Evolutionary conservation across 106 monocot genomes (phyloP).

Genomic region (Amphibolis antarctica): DNA sequence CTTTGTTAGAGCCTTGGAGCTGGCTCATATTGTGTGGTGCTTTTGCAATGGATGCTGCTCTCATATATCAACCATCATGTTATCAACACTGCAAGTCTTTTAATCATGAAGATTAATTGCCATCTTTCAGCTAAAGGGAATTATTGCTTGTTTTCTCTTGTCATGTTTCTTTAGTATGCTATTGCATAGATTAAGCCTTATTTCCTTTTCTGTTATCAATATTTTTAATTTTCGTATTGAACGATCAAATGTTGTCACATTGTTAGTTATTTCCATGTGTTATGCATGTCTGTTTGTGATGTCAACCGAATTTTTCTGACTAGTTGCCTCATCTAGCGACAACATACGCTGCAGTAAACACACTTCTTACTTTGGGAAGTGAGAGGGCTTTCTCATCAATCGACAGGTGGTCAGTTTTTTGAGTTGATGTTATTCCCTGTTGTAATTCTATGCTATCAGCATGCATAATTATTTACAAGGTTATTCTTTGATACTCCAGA

Average conservation of each 20-base stretch:
- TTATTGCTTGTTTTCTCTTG: constrained; percentile 1
- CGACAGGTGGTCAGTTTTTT: constrained; percentile 48
- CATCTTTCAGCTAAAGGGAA: background rate
- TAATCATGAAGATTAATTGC: too few species aligned
- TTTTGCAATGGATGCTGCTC: too few species aligned
- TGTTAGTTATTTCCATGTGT: constrained; percentile 3
- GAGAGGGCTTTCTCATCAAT: constrained; percentile 68
- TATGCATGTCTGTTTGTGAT: background rate
- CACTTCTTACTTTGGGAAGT: constrained; percentile 72
- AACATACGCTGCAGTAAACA: constrained; percentile 92
- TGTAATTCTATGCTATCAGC: background rate
- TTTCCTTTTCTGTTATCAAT: background rate
- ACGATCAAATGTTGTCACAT: background rate
- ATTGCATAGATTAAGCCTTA: background rate
- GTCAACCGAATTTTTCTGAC: background rate
- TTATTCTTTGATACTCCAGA: constrained; percentile 28
- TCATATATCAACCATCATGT: too few species aligned
- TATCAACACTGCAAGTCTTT: too few species aligned
- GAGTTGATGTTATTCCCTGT: background rate
- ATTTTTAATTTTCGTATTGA: background rate
- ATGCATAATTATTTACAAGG: background rate
- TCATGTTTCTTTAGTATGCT: background rate
- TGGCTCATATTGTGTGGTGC: too few species aligned
- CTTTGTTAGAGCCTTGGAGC: too few species aligned
- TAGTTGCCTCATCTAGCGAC: constrained; percentile 98